Base-by-base conservation (phyloP, 441 rosid species). In the Gossypium davidsonii region DNA sequence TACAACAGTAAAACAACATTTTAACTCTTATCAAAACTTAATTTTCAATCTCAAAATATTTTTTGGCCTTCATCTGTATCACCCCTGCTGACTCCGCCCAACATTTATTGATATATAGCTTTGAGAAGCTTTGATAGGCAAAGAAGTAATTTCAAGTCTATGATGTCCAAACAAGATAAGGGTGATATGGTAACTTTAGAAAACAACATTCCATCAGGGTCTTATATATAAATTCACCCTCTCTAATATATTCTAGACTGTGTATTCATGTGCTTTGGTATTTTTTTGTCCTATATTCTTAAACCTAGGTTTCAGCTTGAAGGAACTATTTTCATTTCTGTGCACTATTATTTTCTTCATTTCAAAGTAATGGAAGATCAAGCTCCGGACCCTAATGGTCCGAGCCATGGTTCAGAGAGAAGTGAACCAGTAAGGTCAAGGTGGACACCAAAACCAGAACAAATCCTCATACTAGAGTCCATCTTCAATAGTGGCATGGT, bases 401-500 rank as follows among this genome's bases (percentile, higher is more conserved):
- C 86, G 4, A 78, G 82, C 71, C 83, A 76, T 7, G 83, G 83
- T 77, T 73, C 83, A 3, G 85, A 86, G 69, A 81, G 88, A 56
- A 72, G 73, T 14, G 97, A 94, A 75, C 89, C 96, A 1, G 96
- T 92, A 44, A 79, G 98, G 74, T 92, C 98, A 73, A 76, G 99
- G 77, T 94, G 99, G 99, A 91, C 92, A 51, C 99, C 99, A 2
- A 94, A 94, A 79, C 93, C 97, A 9, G 99, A 94, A 81, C 99
- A 94, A 81, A 92, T 94, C 82, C 85, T 92, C 80, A 94, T 94
- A 64, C 96, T 94, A 8, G 99, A 94, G 81, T 91, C 99, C 79
- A 92, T 94, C 87, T 94, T 92, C 84, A 92, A 94, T 79, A 92
- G 99, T 72, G 98, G 99, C 31, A 92, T 94, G 97, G 97, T 94